phyloP scores from a whole-genome alignment of 345 rosid species.

The Noccaea bulbosa region DNA sequence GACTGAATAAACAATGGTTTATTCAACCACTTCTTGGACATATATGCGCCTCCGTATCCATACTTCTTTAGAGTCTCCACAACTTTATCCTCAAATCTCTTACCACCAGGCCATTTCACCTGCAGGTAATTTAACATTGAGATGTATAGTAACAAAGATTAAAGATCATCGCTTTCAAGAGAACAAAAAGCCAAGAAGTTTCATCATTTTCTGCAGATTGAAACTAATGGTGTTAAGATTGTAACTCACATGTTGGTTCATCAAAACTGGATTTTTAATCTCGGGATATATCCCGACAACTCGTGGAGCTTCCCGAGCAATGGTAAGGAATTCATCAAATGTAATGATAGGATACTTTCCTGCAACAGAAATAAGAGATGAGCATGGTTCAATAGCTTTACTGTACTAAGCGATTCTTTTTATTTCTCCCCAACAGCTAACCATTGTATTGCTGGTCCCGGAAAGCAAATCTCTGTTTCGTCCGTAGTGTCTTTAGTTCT shows the following conservation, averaged over 20 bases:
- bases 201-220: not conserved
- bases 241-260: slow-evolving; percentile 77
- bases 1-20: slow-evolving; percentile 91
- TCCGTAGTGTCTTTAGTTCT: slow-evolving; percentile 73
- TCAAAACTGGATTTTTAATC: slow-evolving; percentile 86
- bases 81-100: slow-evolving; percentile 77
- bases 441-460: slow-evolving; percentile 92
- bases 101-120: slow-evolving; percentile 87
- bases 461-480: slow-evolving; percentile 72
- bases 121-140: slow-evolving; percentile 28
- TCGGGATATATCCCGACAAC: slow-evolving; percentile 97
- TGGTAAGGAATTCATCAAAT: slow-evolving; percentile 80
- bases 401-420: not conserved
- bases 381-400: not conserved
- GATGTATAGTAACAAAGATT: not conserved
- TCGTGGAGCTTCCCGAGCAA: slow-evolving; percentile 83
- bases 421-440: slow-evolving; percentile 35
- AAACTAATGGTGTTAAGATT: not conserved
- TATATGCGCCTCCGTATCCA: slow-evolving; percentile 77
- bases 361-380: slow-evolving; percentile 42
- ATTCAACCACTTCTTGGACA: slow-evolving; percentile 79
- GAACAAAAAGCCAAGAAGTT: not conserved
- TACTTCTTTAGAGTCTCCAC: slow-evolving; percentile 74
- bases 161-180: not conserved
- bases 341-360: slow-evolving; percentile 84